Percentiles rank a stretch among this genome's conserved stretches.
phyloP scores from a whole-genome alignment of 2,329 filamentous ascomycete genomes.

The Metarhizium humberi region DNA sequence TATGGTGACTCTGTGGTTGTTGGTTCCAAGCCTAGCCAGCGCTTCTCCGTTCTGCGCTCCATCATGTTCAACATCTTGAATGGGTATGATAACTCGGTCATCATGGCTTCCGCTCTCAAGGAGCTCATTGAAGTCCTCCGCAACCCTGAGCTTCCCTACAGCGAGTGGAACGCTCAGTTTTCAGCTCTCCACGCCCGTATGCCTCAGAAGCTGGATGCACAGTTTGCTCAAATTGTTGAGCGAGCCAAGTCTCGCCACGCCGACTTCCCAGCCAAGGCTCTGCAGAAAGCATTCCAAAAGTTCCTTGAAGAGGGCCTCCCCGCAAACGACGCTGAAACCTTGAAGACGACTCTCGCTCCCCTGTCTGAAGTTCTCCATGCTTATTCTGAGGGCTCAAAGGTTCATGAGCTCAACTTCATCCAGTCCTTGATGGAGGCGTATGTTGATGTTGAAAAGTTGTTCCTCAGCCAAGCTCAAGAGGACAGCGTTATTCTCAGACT shows the following conservation, averaged over 20 bases:
- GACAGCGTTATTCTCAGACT: constrained; percentile 91
- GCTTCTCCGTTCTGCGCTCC: constrained; percentile 66
- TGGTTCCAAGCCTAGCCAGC: constrained; percentile 85
- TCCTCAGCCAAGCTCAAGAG: constrained; percentile 80
- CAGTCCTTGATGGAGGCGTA: constrained; percentile 72
- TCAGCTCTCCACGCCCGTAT: constrained; percentile 96
- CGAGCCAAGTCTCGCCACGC: constrained; percentile 65
- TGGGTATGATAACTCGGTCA: constrained; percentile 94
- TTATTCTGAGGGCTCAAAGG: constrained; percentile 83
- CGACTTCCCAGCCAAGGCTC: constrained; percentile 87
- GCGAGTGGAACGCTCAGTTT: constrained; percentile 93
- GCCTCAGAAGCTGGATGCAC: constrained; percentile 82
- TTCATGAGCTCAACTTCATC: constrained; percentile 79
- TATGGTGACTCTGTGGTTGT: constrained; percentile 80
- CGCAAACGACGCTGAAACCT: constrained; percentile 59
- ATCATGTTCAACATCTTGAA: constrained; percentile 81
- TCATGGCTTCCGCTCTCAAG: constrained; percentile 81
- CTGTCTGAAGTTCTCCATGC: constrained; percentile 67
- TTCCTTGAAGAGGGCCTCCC: constrained; percentile 83
- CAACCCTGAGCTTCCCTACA: constrained; percentile 83
- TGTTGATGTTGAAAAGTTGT: constrained; percentile 74
- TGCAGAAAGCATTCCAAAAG: constrained; percentile 74
- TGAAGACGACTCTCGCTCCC: constrained; percentile 66
- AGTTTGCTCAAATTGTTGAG: constrained; percentile 78
- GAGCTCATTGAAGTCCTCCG: constrained; percentile 86